Percentiles rank a stretch among this genome's conserved stretches.
Conservation (phyloP, 2,329 filamentous ascomycete genomes). For the Pseudocercospora pini-densiflorae region DNA sequence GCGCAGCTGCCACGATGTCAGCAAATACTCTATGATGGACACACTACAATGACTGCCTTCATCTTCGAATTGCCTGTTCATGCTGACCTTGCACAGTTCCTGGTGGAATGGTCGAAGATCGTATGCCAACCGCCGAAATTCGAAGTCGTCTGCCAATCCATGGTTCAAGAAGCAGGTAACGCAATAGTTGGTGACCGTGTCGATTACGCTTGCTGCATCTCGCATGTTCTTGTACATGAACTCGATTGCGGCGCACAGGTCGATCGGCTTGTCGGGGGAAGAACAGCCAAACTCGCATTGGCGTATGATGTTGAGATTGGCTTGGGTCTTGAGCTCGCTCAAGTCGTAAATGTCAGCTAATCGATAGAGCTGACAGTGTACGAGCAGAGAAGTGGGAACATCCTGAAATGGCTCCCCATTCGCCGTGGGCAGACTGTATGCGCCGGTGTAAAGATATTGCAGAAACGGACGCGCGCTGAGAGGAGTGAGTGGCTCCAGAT, state of each 20-base stretch:
- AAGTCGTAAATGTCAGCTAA: slow-evolving; percentile 48
- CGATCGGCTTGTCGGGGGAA: slow-evolving; percentile 43
- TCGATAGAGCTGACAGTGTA: slow-evolving; percentile 48
- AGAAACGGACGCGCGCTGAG: slow-evolving; percentile 44
- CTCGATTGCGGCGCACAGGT: slow-evolving; percentile 46
- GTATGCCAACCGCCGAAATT: slow-evolving; percentile 44
- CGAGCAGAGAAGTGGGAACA: slow-evolving; percentile 42
- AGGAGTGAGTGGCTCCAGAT: slow-evolving; percentile 44
- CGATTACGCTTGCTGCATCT: slow-evolving; percentile 39
- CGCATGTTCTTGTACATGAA: slow-evolving; percentile 38
- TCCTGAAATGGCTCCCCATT: slow-evolving; percentile 33
- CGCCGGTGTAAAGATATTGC: slow-evolving; percentile 48
- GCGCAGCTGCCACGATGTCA: slow-evolving; percentile 29
- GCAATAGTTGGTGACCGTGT: slow-evolving; percentile 51
- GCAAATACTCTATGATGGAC: background rate
- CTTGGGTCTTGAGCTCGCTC: slow-evolving; percentile 43
- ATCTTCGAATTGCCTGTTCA: slow-evolving; percentile 43
- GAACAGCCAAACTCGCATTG: slow-evolving; percentile 47
- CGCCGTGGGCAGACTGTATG: slow-evolving; percentile 39
- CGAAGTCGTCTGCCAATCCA: slow-evolving; percentile 39
- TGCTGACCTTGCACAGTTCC: slow-evolving; percentile 46
- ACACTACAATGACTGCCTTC: slow-evolving; percentile 43
- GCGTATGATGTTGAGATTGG: slow-evolving; percentile 45
- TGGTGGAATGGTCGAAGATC: slow-evolving; percentile 46
- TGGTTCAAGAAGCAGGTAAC: slow-evolving; percentile 50